Conservation (phyloP, 306 rosid species). For the Cucurbita pepo region DNA sequence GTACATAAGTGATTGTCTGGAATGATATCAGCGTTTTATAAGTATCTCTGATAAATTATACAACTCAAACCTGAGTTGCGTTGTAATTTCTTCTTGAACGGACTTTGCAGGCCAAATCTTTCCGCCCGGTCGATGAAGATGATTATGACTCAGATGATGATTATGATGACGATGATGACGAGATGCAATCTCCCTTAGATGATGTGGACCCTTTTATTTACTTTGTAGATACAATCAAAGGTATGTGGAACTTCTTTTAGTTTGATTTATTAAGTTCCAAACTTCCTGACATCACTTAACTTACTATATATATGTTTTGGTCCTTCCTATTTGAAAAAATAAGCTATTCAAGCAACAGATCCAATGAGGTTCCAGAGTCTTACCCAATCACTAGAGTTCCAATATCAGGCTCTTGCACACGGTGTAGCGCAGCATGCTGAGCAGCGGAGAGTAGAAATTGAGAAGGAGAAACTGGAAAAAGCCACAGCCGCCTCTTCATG, state of each 20-base stretch:
- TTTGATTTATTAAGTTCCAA: neutral
- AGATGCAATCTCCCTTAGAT: constrained; percentile 91
- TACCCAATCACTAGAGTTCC: constrained; percentile 66
- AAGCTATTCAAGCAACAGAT: constrained; percentile 60
- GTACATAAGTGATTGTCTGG: neutral
- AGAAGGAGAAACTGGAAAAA: constrained; percentile 68
- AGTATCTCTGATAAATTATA: neutral
- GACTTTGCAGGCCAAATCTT: constrained; percentile 54
- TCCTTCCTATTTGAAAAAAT: neutral
- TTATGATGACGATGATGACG: constrained; percentile 88
- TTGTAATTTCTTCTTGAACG: neutral
- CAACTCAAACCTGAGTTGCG: neutral
- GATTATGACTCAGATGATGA: constrained; percentile 81
- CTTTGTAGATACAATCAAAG: constrained; percentile 76
- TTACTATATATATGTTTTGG: neutral
- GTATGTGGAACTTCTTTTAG: constrained; percentile 19
- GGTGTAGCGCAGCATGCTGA: constrained; percentile 90
- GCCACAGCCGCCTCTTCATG: constrained; percentile 38
- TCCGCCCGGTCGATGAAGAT: constrained; percentile 42
- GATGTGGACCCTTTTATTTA: constrained; percentile 91
- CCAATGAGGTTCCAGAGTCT: constrained; percentile 71
- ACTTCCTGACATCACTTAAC: neutral
- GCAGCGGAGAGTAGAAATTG: constrained; percentile 71
- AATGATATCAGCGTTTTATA: neutral
- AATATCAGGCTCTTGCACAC: constrained; percentile 77